Evolutionary conservation across 352 stramenopile species (phyloP).

Genomic region (Phytophthora sp.): DNA sequence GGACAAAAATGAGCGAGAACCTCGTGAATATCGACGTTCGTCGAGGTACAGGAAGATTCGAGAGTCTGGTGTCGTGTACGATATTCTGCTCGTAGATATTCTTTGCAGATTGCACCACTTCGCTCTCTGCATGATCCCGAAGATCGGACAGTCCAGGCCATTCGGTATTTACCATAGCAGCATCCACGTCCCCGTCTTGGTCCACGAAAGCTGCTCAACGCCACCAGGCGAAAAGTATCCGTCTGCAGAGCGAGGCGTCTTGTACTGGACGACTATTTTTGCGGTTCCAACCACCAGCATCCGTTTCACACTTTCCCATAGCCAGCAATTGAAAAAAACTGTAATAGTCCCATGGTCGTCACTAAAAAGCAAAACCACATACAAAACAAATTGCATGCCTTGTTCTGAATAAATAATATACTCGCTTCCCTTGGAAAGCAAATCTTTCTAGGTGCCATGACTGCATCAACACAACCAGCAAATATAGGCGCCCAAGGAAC

Average conservation of each 20-base stretch:
- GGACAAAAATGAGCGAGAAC: slow-evolving; percentile 14
- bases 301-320: background rate
- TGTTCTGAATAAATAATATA: slow-evolving; percentile 26
- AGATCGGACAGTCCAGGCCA: slow-evolving; percentile 32
- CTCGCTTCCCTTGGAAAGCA: slow-evolving; percentile 22
- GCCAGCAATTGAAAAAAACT: too few species aligned
- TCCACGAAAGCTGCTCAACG: background rate
- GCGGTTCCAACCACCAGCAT: too few species aligned
- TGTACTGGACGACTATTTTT: background rate
- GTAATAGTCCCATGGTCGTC: background rate
- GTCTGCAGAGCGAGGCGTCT: background rate
- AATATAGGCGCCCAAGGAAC: too few species aligned
- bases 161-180: slow-evolving; percentile 35
- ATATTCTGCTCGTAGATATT: slow-evolving; percentile 31
- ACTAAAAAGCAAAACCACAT: too few species aligned
- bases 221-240: too few species aligned
- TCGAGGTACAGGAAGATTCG: slow-evolving; percentile 23
- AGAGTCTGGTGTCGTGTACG: slow-evolving; percentile 29
- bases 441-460: slow-evolving; percentile 10
- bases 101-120: slow-evolving; percentile 30
- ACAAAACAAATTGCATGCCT: background rate
- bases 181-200: background rate
- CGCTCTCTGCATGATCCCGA: slow-evolving; percentile 27
- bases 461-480: too few species aligned
- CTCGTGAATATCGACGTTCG: slow-evolving; percentile 25